Base-by-base conservation (phyloP, 83 land plant species). In the Picea abies region DNA sequence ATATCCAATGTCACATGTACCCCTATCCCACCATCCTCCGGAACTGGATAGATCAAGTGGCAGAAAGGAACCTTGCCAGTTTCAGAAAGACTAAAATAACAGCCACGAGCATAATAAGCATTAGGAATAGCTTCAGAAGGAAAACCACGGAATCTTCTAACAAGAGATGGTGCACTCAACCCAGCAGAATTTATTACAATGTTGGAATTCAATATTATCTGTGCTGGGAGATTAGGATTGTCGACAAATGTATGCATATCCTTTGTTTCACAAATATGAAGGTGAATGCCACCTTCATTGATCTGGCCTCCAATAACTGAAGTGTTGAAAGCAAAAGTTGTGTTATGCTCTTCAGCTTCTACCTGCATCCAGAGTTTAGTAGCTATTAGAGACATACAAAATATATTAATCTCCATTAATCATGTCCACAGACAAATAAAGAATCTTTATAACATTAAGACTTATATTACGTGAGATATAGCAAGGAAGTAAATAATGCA, bases 21-120 rank as follows among this genome's bases (percentile, higher is more conserved):
- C 17, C 99, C 98, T 66, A 97, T 85, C 20, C 99, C 99, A 65
- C 99, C 99, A 73, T 94, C 98, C 75, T 94, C 97, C 14, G 99
- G 99, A 41, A 97, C 83, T 78, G 99, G 99, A 85, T 97, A 97
- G 29, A 97, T 89, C 85, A 97, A 84, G 78, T 86, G 98, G 29
- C 84, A 82, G 80, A 97, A 97, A 58, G 98, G 96, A 79, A 88
- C 70, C 35, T 75, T 82, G 71, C 66, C 80, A 22, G 84, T 82
- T 71, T 91, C 93, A 75, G 94, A 85, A 29, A 94, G 79, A 22
- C 81, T 86, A 78, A 97, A 97, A 78, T 97, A 97, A 86, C 93
- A 95, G 19, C 99, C 99, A n/a, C 95, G 91, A 65, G 98, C 97
- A 86, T 85, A 96, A 83, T 86, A 83, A 29, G 90, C n/a, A 58